Evolutionary conservation across 2,329 filamentous ascomycete species (phyloP).

Genomic region (Talaromyces amestolkiae): DNA sequence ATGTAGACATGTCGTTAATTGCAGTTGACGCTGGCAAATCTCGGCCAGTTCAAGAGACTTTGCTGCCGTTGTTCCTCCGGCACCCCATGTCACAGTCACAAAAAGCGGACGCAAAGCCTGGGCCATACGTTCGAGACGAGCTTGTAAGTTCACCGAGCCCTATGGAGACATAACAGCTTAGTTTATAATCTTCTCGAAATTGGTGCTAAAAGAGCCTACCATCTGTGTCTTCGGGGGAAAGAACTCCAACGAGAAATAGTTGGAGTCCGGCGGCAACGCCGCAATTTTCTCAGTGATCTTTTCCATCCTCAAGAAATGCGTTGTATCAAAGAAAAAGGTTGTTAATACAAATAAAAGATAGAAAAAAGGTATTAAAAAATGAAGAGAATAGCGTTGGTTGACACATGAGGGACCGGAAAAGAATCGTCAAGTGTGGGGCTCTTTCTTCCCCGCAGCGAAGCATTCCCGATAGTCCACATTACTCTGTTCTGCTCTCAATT

Average conservation of each 20-base stretch:
- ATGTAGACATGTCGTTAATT: conserved; percentile 91
- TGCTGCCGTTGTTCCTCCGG: conserved; percentile 83
- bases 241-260: conserved; percentile 97
- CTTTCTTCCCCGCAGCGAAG: conserved; percentile 9
- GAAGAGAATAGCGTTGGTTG: not conserved
- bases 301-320: conserved; percentile 56
- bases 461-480: not conserved
- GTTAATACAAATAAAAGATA: not conserved
- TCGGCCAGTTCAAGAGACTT: conserved; percentile 94
- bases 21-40: conserved; percentile 87
- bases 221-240: conserved; percentile 97
- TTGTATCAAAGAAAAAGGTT: not conserved
- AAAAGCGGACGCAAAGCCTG: conserved; percentile 87
- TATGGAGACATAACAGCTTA: conserved; percentile 26
- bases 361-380: not conserved
- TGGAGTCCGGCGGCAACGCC: conserved; percentile 74
- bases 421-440: conserved; percentile 9
- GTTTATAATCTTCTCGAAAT: not conserved
- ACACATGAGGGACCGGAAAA: not conserved
- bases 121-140: conserved; percentile 92
- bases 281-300: conserved; percentile 95
- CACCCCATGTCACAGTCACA: conserved; percentile 97
- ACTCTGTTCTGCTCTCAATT: not conserved
- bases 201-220: conserved; percentile 44
- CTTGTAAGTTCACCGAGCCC: conserved; percentile 90